Conservation (phyloP, 2,329 filamentous ascomycete species). For the Thielaviopsis ethacetica region DNA sequence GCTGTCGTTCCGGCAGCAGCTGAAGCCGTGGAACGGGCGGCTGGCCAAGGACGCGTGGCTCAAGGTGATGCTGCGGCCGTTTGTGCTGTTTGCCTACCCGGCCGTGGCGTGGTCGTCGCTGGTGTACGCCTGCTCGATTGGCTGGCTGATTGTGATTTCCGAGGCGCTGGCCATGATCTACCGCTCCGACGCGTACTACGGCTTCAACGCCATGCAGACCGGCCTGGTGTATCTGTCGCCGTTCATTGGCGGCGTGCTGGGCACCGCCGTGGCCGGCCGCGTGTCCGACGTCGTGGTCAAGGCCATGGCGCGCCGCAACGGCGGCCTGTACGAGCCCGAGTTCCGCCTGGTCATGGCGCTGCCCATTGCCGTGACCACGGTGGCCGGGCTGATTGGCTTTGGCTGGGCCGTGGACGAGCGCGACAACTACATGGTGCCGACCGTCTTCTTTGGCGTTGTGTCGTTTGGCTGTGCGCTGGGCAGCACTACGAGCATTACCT, state of each 20-base stretch:
- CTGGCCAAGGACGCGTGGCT: conserved; percentile 66
- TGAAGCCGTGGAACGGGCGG: conserved; percentile 63
- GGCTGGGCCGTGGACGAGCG: conserved; percentile 73
- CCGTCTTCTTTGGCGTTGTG: conserved; percentile 79
- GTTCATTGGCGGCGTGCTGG: conserved; percentile 74
- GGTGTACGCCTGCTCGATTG: conserved; percentile 75
- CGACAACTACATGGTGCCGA: conserved; percentile 80
- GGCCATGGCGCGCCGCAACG: conserved; percentile 67
- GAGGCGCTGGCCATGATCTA: conserved; percentile 75
- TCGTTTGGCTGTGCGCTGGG: conserved; percentile 86
- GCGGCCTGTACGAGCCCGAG: conserved; percentile 90
- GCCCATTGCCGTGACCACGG: conserved; percentile 62
- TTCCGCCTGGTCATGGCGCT: conserved; percentile 79
- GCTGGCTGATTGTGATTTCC: conserved; percentile 90
- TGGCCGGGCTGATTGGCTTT: conserved; percentile 81
- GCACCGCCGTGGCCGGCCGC: conserved; percentile 81
- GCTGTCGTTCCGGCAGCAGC: conserved; percentile 56
- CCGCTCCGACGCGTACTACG: conserved; percentile 50
- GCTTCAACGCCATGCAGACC: conserved; percentile 65
- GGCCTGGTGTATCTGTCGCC: conserved; percentile 82
- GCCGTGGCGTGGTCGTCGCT: conserved; percentile 75
- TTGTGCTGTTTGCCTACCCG: conserved; percentile 77
- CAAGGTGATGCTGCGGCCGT: conserved; percentile 60
- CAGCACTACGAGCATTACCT: conserved; percentile 83
- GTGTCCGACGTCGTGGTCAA: conserved; percentile 74